These are phyloP conservation scores for Globisporangium nunn DNA, from an alignment of 352 stramenopile species.

Conservation along the genomic window DNA sequence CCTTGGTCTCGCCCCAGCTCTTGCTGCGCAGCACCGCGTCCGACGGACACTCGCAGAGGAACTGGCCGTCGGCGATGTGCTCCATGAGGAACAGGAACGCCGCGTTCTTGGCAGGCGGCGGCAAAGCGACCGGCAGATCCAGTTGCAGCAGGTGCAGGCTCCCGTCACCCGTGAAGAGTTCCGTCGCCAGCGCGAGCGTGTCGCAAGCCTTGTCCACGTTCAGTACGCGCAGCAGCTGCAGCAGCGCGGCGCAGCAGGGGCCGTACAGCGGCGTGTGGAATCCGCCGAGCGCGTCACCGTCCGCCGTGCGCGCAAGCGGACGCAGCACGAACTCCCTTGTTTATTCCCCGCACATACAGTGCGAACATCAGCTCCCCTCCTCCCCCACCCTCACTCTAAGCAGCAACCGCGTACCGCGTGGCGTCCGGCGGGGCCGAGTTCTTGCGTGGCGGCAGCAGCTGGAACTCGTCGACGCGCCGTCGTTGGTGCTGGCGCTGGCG, in stretches of 20 bases:
- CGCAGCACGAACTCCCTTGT: constrained; percentile 50
- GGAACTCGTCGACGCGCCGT: constrained; percentile 11
- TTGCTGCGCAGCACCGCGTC: constrained; percentile 25
- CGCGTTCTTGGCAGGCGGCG: neutral
- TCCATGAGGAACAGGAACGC: constrained; percentile 42
- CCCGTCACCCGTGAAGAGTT: constrained; percentile 19
- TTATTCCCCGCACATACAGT: neutral
- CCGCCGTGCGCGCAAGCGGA: constrained; percentile 30
- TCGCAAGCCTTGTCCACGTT: constrained; percentile 72
- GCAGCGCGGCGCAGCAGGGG: constrained; percentile 25
- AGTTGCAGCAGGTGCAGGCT: neutral
- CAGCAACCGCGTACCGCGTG: neutral
- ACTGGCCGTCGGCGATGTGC: constrained; percentile 41
- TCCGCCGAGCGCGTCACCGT: constrained; percentile 42
- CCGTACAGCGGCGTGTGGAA: constrained; percentile 50
- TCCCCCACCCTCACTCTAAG: neutral
- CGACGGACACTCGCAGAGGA: constrained; percentile 32
- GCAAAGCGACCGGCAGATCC: neutral
- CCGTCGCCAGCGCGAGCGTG: constrained; percentile 43
- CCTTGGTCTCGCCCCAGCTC: constrained; percentile 45
- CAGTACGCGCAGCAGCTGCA: constrained; percentile 34
- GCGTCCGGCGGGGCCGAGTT: constrained; percentile 6
- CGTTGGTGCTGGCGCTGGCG: neutral
- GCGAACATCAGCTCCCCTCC: too few relatives aligned
- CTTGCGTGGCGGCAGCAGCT: constrained; percentile 4